Evolutionary conservation across 768 basidiomycete species (phyloP).

Genomic region (Boletellus ananas): DNA sequence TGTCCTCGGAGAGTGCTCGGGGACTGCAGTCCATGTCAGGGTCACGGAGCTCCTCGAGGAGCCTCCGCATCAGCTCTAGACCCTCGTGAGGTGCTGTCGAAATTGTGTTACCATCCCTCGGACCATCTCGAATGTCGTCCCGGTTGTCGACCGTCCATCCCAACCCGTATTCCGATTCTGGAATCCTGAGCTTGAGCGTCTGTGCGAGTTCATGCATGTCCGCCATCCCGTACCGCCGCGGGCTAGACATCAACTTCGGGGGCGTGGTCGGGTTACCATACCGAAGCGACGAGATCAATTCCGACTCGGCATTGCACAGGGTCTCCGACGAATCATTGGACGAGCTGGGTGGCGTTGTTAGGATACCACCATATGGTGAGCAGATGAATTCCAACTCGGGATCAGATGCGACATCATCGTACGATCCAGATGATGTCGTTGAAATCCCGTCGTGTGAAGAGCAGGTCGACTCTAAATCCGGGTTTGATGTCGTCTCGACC

Average conservation of each 20-base stretch:
- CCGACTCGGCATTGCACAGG: neutral
- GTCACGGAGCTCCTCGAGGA: constrained; percentile 16
- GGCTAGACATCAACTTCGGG: neutral
- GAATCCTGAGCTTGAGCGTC: neutral
- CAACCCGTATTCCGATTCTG: neutral
- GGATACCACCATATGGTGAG: neutral
- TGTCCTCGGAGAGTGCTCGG: constrained; percentile 2
- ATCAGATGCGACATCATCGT: neutral
- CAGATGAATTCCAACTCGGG: neutral
- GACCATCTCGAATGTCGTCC: neutral
- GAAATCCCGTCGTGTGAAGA: neutral
- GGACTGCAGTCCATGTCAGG: constrained; percentile 6
- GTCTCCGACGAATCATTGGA: neutral
- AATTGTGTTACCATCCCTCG: neutral
- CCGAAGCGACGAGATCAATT: neutral
- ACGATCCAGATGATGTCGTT: neutral
- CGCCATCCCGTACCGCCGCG: constrained; percentile 11
- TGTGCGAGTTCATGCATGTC: constrained; percentile 3
- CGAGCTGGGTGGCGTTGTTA: neutral
- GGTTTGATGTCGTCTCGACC: neutral
- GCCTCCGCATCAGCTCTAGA: constrained; percentile 9
- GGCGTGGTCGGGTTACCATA: neutral
- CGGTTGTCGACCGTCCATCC: neutral
- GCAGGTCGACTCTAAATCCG: neutral
- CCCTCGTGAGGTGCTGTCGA: neutral